phyloP scores from a whole-genome alignment of 2,329 filamentous ascomycete species.

The Calonectria hawksworthii region DNA sequence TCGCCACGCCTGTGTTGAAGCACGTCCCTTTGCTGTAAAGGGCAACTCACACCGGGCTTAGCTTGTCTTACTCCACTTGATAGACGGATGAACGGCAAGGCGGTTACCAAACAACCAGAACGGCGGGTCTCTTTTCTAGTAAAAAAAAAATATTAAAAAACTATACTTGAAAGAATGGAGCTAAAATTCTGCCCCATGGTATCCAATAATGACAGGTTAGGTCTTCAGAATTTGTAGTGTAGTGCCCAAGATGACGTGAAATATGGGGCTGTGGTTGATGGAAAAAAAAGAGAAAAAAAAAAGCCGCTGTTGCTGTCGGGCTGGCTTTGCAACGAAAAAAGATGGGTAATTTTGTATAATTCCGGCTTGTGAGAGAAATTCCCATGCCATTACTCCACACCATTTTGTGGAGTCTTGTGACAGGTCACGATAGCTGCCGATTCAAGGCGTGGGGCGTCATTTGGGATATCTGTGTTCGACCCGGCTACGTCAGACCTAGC shows the following conservation, averaged over 20 bases:
- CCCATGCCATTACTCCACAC: background rate
- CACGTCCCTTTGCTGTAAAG: constrained; percentile 10
- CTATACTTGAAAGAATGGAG: background rate
- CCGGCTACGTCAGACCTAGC: background rate
- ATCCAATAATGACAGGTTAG: background rate
- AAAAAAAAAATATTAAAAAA: background rate
- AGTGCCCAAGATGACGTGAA: background rate
- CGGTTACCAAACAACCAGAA: background rate
- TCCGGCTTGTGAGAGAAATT: background rate
- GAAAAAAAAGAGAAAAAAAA: background rate
- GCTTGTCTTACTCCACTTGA: background rate
- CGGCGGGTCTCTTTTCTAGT: background rate
- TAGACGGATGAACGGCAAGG: background rate
- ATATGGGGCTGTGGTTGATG: background rate
- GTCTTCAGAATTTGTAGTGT: background rate
- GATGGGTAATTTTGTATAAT: background rate
- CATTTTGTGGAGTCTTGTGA: background rate
- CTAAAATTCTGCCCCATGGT: background rate
- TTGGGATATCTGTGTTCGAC: background rate
- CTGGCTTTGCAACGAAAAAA: background rate
- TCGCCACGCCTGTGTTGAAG: background rate
- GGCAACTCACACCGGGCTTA: background rate
- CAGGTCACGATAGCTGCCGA: background rate
- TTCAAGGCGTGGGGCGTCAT: background rate
- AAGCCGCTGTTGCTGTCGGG: background rate